A percentile compares a stretch with the other conserved stretches of the same genome.
Evolutionary conservation across 2,329 filamentous ascomycete genomes (phyloP).

Genomic region (Neonectria faginata): DNA sequence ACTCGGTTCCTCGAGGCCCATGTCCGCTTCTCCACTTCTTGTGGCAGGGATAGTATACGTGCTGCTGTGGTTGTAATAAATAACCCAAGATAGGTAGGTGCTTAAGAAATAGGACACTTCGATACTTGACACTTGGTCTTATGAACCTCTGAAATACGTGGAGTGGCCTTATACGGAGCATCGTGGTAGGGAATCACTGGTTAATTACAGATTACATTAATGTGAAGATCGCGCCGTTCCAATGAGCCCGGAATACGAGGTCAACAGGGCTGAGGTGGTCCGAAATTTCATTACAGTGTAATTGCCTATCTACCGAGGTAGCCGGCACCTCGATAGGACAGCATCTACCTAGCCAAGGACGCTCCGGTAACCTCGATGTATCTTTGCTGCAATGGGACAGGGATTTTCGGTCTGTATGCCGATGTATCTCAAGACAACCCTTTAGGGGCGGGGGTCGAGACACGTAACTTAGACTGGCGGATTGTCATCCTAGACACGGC

Average conservation of each 20-base stretch:
- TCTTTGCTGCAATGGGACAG: background rate
- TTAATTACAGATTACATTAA: background rate
- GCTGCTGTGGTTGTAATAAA: background rate
- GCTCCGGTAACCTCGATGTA: background rate
- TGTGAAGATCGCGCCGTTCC: background rate
- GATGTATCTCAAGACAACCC: background rate
- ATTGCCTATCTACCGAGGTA: background rate
- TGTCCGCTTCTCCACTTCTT: background rate
- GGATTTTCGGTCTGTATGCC: background rate
- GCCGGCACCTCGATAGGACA: background rate
- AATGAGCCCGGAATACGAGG: conserved; percentile 2
- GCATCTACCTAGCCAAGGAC: background rate
- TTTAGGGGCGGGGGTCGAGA: too few relatives aligned
- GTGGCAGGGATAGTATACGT: background rate
- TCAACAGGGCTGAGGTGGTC: background rate
- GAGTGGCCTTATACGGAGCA: background rate
- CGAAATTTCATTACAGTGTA: background rate
- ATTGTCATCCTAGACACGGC: background rate
- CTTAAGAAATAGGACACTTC: background rate
- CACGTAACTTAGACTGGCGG: too few relatives aligned
- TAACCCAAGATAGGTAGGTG: background rate
- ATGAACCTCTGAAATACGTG: background rate
- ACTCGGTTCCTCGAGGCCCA: background rate
- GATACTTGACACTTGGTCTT: background rate
- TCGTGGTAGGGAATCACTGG: background rate